Base-by-base conservation (phyloP, 305 asterid genomes). In the Ilex paraguariensis region DNA sequence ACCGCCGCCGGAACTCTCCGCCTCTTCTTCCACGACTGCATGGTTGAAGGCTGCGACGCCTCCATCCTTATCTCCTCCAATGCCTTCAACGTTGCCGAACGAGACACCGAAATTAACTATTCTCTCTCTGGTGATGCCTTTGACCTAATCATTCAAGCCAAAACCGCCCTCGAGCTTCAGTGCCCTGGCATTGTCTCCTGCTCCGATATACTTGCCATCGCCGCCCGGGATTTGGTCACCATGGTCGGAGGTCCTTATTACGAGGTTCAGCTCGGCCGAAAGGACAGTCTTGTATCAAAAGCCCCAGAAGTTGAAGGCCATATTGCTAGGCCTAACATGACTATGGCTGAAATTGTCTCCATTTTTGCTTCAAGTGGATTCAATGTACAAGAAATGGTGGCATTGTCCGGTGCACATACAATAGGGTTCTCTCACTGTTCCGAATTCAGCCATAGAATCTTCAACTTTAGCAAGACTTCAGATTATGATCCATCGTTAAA, bases 1-100 rank as follows among this genome's bases (percentile, higher is more conserved):
- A 83, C 96, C 2, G 96, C 95, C 12, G 96, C 96, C 11, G 98
- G 88, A 33, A 68, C 83, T 71, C 88, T 91, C 73, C 95, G 96
- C 64, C 69, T 88, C 59, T 88, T 91, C 79, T 91, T 91, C 87
- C 98, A 91, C 60, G 95, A 91, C 63, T 91, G 98, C 78, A 60
- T 86, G 32, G 90, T 84, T 13, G 92, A 82, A 9, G 98, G 98
- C 42, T 86, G 96, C 66, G 98, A 91, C 70, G 92, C 90, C 54
- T 88, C 98, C 63, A 66, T 91, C 59, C 87, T 91, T 39, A 70
- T 91, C 62, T n/a, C 91, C 60, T 81, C 94, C 72, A 79, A 66
- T 75, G 31, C 78, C 30, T 60, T 67, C 50, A 70, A 66, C 76
- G 12, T 14, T 1, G 74, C 90, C 15, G 95, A 91, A 65, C 88